Evolutionary conservation across 1,284 basidiomycete species (phyloP), one percentile per base, ranked within the genome.

Genomic region (Sporisorium exsertum): DNA sequence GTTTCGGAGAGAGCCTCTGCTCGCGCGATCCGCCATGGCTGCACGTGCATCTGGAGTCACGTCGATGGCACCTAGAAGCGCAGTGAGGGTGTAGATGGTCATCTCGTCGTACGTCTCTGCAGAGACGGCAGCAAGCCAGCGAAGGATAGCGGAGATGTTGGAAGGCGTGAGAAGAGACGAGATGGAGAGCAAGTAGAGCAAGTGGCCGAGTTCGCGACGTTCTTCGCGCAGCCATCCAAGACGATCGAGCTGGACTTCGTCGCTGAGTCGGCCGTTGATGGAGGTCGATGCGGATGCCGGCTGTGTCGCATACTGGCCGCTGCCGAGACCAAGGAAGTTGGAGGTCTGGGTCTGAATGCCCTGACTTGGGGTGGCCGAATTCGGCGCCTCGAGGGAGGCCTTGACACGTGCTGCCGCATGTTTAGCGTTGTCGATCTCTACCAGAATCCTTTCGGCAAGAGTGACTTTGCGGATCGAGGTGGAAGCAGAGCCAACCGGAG

Each of bases 41-140:
- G 59, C 64, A 16, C 69, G 69, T 26, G 74, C 79, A 71, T 92
- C 89, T 26, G 90, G 89, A 29, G 65, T 67, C 2, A 91, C 87
- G 77, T 94, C 92, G 72, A 95, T 89, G 0, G 90, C 88, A 46
- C 89, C 88, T 50, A 94, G 89, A 37, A 91, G 82, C 7, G 92
- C 86, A 0, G 91, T 88, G 58, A 95, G 89, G 62, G 94, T 82
- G 85, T 94, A 93, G 84, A 90, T 90, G 2, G 89, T 89, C 86
- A 93, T 75, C 56, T 79, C 75, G 29, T 77, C 72, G 57, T 69
- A 67, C 20, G 72, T 58, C 53, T 79, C 72, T 54, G 81, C 77
- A 43, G 72, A 62, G 26, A 69, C 71, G 24, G 80, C 59, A 16
- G 78, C 79, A 27, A 78, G 68, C 59, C 75, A 66, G 18, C 70